A percentile compares a stretch with the other conserved stretches of the same genome.
Conservation (phyloP, 768 basidiomycete species). For the Suillus hirtellus region DNA sequence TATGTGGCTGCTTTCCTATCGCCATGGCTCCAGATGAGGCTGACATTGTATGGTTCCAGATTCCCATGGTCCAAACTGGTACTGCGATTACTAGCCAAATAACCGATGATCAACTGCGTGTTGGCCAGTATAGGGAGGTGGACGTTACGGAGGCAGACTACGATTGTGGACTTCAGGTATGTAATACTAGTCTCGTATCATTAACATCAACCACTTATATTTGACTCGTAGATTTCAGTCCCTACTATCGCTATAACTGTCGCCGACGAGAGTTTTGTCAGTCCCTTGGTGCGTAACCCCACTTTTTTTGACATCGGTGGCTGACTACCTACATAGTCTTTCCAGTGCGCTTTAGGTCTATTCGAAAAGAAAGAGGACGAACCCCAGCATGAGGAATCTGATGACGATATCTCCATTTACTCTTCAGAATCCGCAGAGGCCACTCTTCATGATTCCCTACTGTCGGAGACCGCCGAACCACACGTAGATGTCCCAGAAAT, state of each 20-base stretch:
- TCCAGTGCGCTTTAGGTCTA: not conserved
- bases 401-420: not conserved
- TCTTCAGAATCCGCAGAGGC: constrained; percentile 1
- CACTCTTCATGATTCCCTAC: not conserved
- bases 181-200: not conserved
- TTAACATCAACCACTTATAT: not conserved
- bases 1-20: not conserved
- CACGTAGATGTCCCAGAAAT: not conserved
- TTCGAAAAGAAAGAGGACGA: not conserved
- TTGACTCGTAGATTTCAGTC: not conserved
- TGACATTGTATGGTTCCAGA: not conserved
- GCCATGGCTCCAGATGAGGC: not conserved
- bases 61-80: not conserved
- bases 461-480: not conserved
- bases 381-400: not conserved
- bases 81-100: not conserved
- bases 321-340: not conserved
- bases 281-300: not conserved
- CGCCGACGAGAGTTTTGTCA: not conserved
- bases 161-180: not conserved
- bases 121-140: not conserved
- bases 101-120: not conserved
- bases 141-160: not conserved
- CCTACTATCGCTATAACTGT: not conserved
- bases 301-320: not conserved